Evolutionary conservation across 768 basidiomycete genomes (phyloP).

Genomic region (Hirschioporus abietinus): DNA sequence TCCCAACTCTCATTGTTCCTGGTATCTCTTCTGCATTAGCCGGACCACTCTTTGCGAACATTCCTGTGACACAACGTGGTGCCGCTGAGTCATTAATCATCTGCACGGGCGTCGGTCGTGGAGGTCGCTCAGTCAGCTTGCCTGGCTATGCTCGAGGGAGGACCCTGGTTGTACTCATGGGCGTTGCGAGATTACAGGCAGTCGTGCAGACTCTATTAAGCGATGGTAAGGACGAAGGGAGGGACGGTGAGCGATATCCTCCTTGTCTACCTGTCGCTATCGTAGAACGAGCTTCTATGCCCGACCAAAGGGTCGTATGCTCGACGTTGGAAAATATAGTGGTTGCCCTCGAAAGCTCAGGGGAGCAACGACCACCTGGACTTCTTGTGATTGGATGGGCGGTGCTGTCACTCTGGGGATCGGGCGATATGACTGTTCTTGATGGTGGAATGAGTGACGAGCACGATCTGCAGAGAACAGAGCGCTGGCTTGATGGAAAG

Average conservation of each 20-base stretch:
- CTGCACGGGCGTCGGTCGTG: slow-evolving; percentile 90
- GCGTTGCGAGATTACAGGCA: slow-evolving; percentile 77
- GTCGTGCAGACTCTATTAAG: slow-evolving; percentile 57
- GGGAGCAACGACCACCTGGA: slow-evolving; percentile 90
- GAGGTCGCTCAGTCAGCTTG: slow-evolving; percentile 76
- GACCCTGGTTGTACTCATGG: slow-evolving; percentile 89
- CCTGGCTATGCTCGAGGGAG: slow-evolving; percentile 82
- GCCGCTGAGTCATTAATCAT: slow-evolving; percentile 86
- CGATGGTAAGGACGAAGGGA: slow-evolving; percentile 33
- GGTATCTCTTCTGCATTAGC: slow-evolving; percentile 89
- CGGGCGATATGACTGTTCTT: slow-evolving; percentile 67
- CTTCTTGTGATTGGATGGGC: slow-evolving; percentile 97
- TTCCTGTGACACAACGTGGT: slow-evolving; percentile 94
- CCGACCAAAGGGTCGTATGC: slow-evolving; percentile 81
- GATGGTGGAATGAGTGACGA: slow-evolving; percentile 44
- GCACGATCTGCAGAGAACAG: slow-evolving; percentile 43
- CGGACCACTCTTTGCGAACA: slow-evolving; percentile 82
- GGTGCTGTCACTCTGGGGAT: slow-evolving; percentile 67
- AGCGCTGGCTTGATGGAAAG: slow-evolving; percentile 54
- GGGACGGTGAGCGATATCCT: slow-evolving; percentile 64
- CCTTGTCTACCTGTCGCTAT: slow-evolving; percentile 79
- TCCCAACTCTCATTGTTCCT: slow-evolving; percentile 80
- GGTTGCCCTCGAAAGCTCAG: slow-evolving; percentile 62
- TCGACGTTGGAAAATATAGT: slow-evolving; percentile 74
- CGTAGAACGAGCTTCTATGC: slow-evolving; percentile 90